A percentile compares a stretch with the other conserved stretches of the same genome.
These are phyloP conservation scores for Rhipidocladum racemiflorum DNA, from an alignment of 176 grass and related monocot species.

Conservation along the genomic window DNA sequence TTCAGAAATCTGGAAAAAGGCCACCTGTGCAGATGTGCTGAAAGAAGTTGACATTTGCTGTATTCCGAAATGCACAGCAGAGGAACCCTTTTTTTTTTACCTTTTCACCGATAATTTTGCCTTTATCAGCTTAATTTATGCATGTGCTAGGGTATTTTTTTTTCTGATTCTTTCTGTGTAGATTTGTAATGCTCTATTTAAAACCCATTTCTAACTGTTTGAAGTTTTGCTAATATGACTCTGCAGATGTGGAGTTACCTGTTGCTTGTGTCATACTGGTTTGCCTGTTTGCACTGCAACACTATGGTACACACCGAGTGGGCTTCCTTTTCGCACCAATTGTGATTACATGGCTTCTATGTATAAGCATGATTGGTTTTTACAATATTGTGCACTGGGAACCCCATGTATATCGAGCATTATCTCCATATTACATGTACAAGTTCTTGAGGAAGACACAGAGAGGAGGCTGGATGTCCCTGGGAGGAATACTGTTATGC, in stretches of 20 bases:
- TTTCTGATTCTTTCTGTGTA: constrained; percentile 31
- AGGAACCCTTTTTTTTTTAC: constrained; percentile 28
- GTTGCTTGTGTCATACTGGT: constrained; percentile 78
- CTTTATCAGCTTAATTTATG: constrained; percentile 23
- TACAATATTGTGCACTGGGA: constrained; percentile 95
- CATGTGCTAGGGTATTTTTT: constrained; percentile 25
- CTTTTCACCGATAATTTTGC: neutral
- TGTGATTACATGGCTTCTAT: constrained; percentile 87
- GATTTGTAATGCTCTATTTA: neutral
- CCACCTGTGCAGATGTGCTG: neutral
- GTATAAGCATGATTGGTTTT: constrained; percentile 85
- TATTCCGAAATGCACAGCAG: neutral
- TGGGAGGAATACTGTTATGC: constrained; percentile 88
- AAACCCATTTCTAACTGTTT: constrained; percentile 14
- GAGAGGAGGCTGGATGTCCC: constrained; percentile 93
- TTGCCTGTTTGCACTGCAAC: constrained; percentile 87
- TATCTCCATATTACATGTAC: constrained; percentile 99
- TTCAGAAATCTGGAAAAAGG: neutral
- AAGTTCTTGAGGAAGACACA: constrained; percentile 93
- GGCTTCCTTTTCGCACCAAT: constrained; percentile 92
- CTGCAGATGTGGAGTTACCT: constrained; percentile 91
- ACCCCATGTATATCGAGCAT: constrained; percentile 81
- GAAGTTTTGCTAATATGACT: constrained; percentile 24
- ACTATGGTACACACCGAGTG: constrained; percentile 90
- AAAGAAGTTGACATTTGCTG: neutral